Percentiles rank a stretch among this genome's conserved stretches.
Evolutionary conservation across 768 basidiomycete genomes (phyloP).

Genomic region (Tubosaeta brunneosetosa): DNA sequence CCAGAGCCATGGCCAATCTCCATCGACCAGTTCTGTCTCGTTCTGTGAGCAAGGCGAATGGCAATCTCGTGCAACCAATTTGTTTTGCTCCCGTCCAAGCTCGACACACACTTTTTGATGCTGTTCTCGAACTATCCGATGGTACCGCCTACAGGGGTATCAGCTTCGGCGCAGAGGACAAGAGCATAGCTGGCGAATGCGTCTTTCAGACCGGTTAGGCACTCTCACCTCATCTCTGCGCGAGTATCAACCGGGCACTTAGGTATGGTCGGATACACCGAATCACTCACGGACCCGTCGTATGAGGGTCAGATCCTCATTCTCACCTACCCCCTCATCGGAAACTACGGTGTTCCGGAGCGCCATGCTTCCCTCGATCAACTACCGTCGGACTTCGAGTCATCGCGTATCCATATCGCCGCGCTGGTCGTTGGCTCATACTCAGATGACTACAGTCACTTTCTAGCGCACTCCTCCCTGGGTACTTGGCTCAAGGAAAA

Average conservation of each 20-base stretch:
- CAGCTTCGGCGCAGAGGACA: constrained; percentile 89
- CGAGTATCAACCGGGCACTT: constrained; percentile 16
- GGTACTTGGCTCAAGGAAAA: constrained; percentile 94
- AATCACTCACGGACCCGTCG: constrained; percentile 96
- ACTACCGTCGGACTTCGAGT: constrained; percentile 83
- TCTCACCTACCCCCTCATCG: constrained; percentile 93
- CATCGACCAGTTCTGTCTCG: constrained; percentile 44
- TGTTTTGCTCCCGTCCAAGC: constrained; percentile 28
- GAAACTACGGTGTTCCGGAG: constrained; percentile 94
- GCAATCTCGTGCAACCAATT: constrained; percentile 33
- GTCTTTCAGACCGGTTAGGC: constrained; percentile 96
- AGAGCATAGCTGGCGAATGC: constrained; percentile 94
- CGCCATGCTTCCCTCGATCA: constrained; percentile 48
- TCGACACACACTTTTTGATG: constrained; percentile 39
- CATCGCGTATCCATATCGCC: constrained; percentile 88
- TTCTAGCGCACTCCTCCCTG: constrained; percentile 83
- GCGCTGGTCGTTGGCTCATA: constrained; percentile 92
- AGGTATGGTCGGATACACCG: constrained; percentile 99
- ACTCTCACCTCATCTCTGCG: constrained; percentile 6
- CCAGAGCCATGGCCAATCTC: constrained; percentile 19
- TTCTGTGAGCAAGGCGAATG: constrained; percentile 36
- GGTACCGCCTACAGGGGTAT: constrained; percentile 85
- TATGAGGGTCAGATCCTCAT: constrained; percentile 98
- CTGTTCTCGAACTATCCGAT: constrained; percentile 85
- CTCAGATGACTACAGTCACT: constrained; percentile 92